Base-by-base conservation (phyloP, 1,284 basidiomycete species). In the Boletus chippewaensis region DNA sequence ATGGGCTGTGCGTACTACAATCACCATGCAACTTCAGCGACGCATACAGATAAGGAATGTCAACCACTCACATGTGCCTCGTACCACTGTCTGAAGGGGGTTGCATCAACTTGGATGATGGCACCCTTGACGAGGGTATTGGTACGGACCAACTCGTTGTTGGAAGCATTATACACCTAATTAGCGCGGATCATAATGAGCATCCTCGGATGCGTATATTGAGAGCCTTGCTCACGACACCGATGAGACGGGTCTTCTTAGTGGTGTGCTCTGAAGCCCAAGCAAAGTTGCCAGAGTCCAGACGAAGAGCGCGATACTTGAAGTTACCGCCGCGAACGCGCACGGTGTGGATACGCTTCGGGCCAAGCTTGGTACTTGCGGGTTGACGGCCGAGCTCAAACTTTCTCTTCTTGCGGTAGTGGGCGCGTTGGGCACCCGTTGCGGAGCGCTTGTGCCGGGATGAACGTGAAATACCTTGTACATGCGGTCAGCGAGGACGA, bases 381-480 rank as follows among this genome's bases (percentile, higher is more conserved):
- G 94, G 77, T 72, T 96, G 94, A 71, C 94, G 92, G 70, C 92
- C 93, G 69, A 96, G 87, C 80, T 96, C 93, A 76, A 95, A 95
- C 78, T 95, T 95, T 87, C 93, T 84, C 87, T 95, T 96, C 82
- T 96, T 96, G 79, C 94, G 90, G 79, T 93, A 94, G 77, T 91
- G 86, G 61, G 93, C 87, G 68, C 91, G 87, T 73, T 95, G 91
- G 59, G 92, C 93, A 70, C 93, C 93, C 46, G 91, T 86, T 63
- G 82, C 87, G 62, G 91, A 89, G 71, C 93, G 90, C 77, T 96
- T 96, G 83, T 96, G 91, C 71, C 93, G 82, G 65, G 92, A 94
- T 61, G 91, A 82, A 66, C 93, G 86, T 67, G 93, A 88, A 71
- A 96, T 96, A 91, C 91, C 91, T 91, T 61, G 20, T 1, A 34